Evolutionary conservation across 2,329 filamentous ascomycete species (phyloP).

Genomic region (Hypoxylon rubiginosum): DNA sequence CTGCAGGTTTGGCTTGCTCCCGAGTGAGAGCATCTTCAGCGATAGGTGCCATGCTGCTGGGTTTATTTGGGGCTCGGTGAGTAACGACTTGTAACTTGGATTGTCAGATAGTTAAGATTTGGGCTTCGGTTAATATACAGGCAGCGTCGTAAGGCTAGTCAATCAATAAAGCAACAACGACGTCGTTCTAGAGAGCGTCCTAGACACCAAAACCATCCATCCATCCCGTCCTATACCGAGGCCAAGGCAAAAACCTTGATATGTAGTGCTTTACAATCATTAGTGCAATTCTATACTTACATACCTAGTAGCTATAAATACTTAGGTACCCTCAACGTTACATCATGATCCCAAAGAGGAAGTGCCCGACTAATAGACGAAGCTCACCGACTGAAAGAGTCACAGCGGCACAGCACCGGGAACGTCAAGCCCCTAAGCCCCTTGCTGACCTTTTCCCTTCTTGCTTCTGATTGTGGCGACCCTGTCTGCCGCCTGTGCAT

Average conservation of each 20-base stretch:
- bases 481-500: neutral
- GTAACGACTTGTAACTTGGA: neutral
- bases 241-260: neutral
- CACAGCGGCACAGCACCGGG: conserved; percentile 5
- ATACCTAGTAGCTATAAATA: conserved; percentile 7
- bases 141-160: neutral
- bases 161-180: neutral
- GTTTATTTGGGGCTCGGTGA: neutral
- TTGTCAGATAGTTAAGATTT: neutral
- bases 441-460: neutral
- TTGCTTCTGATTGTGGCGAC: neutral
- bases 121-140: conserved; percentile 1
- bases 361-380: conserved; percentile 19
- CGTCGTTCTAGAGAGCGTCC: neutral
- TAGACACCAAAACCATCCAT: too few relatives aligned
- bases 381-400: conserved; percentile 12
- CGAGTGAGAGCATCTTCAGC: conserved; percentile 2
- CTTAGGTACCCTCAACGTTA: conserved; percentile 3
- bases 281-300: neutral
- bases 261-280: neutral
- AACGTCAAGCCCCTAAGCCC: neutral
- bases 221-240: neutral
- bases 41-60: conserved; percentile 9
- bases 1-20: conserved; percentile 6
- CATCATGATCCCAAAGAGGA: conserved; percentile 18